Evolutionary conservation across 306 rosid species (phyloP).

Genomic region (Lathyrus tuberosus): DNA sequence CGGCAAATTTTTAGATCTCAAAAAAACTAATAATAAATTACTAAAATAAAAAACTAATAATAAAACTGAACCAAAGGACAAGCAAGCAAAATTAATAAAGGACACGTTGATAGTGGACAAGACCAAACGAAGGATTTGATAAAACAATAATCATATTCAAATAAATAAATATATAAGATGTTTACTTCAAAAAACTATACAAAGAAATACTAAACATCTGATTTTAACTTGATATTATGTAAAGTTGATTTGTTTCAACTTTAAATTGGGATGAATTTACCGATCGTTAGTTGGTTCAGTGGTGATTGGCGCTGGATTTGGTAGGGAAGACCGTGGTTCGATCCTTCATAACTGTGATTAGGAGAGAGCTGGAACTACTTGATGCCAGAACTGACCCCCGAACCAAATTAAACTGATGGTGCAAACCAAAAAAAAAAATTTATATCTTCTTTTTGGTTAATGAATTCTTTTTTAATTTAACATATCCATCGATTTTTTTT

Average conservation of each 20-base stretch:
- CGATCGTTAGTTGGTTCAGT: no score
- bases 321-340: no score
- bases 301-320: no score
- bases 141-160: background rate
- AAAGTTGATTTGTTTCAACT: background rate
- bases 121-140: background rate
- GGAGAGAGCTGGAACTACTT: no score
- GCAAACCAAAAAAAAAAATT: no score
- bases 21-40: background rate
- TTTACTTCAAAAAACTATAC: background rate
- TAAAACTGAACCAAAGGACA: slow-evolving; percentile 8
- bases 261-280: background rate
- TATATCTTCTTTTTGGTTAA: no score
- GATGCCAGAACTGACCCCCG: no score
- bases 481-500: no score
- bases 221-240: background rate
- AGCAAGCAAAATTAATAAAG: slow-evolving; percentile 2
- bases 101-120: slow-evolving; percentile 24
- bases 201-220: background rate
- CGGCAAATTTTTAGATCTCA: background rate
- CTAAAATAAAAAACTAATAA: background rate
- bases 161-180: slow-evolving; percentile 2
- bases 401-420: no score
- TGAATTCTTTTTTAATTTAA: no score
- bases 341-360: no score